Evolutionary conservation across 2,329 filamentous ascomycete species (phyloP).

Genomic region (Trichoderma simmonsii): DNA sequence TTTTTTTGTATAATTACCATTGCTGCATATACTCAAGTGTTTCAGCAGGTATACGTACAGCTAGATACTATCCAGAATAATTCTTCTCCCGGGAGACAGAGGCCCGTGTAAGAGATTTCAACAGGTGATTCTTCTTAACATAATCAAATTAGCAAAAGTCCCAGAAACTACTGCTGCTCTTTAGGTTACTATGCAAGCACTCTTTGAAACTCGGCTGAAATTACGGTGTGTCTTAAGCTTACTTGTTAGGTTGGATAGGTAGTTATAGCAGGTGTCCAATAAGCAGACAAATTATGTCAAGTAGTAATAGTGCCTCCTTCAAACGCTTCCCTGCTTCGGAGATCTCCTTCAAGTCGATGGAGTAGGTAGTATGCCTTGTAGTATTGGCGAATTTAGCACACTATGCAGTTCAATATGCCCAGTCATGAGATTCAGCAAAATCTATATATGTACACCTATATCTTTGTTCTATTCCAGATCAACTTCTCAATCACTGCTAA

Average conservation of each 20-base stretch:
- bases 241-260: neutral
- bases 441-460: neutral
- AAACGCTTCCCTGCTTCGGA: neutral
- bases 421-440: neutral
- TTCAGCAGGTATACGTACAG: neutral
- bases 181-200: neutral
- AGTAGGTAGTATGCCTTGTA: neutral
- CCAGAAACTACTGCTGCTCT: neutral
- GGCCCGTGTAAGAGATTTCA: neutral
- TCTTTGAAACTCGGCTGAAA: neutral
- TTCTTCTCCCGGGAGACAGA: too few relatives aligned
- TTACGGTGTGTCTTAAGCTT: neutral
- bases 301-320: neutral
- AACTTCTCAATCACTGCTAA: neutral
- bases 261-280: neutral
- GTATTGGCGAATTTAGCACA: fast-evolving
- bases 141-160: too few relatives aligned
- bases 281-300: neutral
- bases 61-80: too few relatives aligned
- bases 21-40: neutral
- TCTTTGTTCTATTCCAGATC: neutral
- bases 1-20: neutral
- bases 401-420: neutral
- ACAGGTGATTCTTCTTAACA: too few relatives aligned
- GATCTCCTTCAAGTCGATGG: neutral